phyloP scores from a whole-genome alignment of 371 early-diverging fungal species.

The Apophysomyces variabilis region DNA sequence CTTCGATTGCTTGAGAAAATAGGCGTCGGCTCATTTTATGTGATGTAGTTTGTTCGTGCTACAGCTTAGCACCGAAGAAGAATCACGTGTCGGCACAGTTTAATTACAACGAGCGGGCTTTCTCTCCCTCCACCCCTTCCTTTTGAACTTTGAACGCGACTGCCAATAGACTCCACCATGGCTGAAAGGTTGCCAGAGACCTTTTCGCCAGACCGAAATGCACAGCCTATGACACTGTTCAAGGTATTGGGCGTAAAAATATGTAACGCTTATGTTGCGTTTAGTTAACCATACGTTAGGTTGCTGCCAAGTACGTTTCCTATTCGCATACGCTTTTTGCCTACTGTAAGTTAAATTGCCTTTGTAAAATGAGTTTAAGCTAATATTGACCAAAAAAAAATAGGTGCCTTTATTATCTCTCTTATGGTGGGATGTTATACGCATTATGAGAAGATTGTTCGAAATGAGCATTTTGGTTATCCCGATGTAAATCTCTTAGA shows the following conservation, averaged over 20 bases:
- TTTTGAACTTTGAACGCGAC: not conserved
- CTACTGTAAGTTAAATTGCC: constrained; percentile 49
- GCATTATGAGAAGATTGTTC: constrained; percentile 80
- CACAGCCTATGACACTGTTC: constrained; percentile 2
- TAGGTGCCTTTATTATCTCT: constrained; percentile 77
- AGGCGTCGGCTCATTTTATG: constrained; percentile 23
- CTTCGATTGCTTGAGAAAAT: constrained; percentile 28
- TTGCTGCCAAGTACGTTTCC: constrained; percentile 65
- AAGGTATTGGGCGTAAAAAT: not conserved
- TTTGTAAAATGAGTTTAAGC: not conserved
- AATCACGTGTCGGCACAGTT: no score
- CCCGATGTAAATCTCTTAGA: constrained; percentile 58
- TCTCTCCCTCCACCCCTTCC: not conserved
- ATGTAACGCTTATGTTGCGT: not conserved
- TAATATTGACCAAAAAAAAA: constrained; percentile 7
- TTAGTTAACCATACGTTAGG: constrained; percentile 30
- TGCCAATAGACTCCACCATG: not conserved
- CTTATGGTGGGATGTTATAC: constrained; percentile 70
- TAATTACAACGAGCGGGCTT: no score
- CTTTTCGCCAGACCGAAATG: constrained; percentile 1
- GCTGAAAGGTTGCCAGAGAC: constrained; percentile 2
- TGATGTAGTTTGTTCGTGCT: not conserved
- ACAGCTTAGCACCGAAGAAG: not conserved
- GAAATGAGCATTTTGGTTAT: constrained; percentile 78
- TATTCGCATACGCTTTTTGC: constrained; percentile 70